Evolutionary conservation across 768 basidiomycete species (phyloP).

Genomic region (Psilocybe cubensis): DNA sequence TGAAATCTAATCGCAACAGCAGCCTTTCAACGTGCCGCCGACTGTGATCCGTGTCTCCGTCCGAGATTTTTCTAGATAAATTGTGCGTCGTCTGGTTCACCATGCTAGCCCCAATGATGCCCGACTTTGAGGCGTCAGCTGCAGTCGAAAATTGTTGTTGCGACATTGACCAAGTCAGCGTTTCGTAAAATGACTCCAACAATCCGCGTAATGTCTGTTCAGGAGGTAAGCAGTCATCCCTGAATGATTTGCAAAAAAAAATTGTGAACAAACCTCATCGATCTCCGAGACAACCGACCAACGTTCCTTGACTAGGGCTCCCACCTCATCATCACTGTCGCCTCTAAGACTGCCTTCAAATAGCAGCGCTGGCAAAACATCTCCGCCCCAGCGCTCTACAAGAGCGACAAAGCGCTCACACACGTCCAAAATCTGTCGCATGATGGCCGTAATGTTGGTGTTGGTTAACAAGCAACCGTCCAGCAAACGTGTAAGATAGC

Average conservation of each 20-base stretch:
- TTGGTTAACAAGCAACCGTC: slow-evolving; percentile 83
- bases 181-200: slow-evolving; percentile 80
- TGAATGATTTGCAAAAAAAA: not conserved
- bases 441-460: slow-evolving; percentile 56
- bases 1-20: slow-evolving; percentile 83
- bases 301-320: slow-evolving; percentile 74
- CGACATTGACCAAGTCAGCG: slow-evolving; percentile 74
- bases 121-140: slow-evolving; percentile 75
- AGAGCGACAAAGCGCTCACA: slow-evolving; percentile 89
- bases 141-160: slow-evolving; percentile 68
- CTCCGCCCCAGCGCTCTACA: slow-evolving; percentile 91
- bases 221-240: not conserved
- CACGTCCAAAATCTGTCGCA: slow-evolving; percentile 77
- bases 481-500: slow-evolving; percentile 77
- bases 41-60: slow-evolving; percentile 64
- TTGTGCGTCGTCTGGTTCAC: slow-evolving; percentile 57
- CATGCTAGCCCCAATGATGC: slow-evolving; percentile 58
- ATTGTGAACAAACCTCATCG: slow-evolving; percentile 60
- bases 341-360: slow-evolving; percentile 77
- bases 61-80: slow-evolving; percentile 53
- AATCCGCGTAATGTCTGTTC: slow-evolving; percentile 66
- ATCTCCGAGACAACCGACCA: slow-evolving; percentile 72
- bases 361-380: slow-evolving; percentile 82
- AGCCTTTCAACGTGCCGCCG: slow-evolving; percentile 83
- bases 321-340: slow-evolving; percentile 58